Evolutionary conservation across 164 flowering plant species (phyloP).

Genomic region (Buxus sempervirens): DNA sequence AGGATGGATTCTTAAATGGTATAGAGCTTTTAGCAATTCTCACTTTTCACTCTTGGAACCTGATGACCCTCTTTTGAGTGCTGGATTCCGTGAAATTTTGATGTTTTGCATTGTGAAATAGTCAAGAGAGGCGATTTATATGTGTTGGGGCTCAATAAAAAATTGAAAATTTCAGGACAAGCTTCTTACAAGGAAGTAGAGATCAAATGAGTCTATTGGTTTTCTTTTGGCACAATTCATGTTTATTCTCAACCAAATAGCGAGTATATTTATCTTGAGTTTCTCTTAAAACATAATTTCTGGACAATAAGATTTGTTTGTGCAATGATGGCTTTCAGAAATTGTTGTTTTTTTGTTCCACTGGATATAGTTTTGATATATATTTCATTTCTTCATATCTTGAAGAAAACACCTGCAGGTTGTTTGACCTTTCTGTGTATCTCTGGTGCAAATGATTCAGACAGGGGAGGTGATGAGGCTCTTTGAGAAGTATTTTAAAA

Average conservation of each 20-base stretch:
- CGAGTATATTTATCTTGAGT: background rate
- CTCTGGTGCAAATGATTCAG: background rate
- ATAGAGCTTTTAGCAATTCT: background rate
- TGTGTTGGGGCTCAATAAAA: background rate
- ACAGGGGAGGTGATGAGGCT: background rate
- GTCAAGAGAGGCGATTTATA: background rate
- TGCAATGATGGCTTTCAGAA: background rate
- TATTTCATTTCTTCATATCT: background rate
- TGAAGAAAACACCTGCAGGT: background rate
- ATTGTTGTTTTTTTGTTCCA: too few species aligned
- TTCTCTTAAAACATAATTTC: background rate
- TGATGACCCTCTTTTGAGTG: background rate
- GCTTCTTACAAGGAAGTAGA: background rate
- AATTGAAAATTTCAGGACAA: background rate
- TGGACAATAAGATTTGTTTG: background rate
- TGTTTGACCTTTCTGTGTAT: background rate
- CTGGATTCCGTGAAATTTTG: background rate
- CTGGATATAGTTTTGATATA: background rate
- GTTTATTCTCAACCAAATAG: background rate
- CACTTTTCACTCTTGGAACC: background rate
- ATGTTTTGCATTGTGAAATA: background rate
- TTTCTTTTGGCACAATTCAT: background rate
- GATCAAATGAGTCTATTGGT: background rate
- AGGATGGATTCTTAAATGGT: background rate
- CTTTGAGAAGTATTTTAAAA: background rate